phyloP scores from a whole-genome alignment of 108 stramenopile genomes.

The Skeletonema potamos region DNA sequence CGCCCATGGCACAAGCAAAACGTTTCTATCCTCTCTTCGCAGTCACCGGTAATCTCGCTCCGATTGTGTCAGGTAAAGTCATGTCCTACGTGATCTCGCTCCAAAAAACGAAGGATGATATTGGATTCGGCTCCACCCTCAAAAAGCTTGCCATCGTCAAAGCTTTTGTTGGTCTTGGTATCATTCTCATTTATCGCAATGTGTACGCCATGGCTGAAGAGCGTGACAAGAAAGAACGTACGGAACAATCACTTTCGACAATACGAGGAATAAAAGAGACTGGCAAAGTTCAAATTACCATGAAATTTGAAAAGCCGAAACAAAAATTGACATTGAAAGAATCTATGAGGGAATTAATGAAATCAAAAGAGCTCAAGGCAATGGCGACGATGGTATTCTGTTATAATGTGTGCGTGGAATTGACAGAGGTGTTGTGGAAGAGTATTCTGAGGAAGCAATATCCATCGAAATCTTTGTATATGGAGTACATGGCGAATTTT shows the following conservation, averaged over 20 bases:
- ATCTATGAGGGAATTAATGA: slow-evolving; percentile 29
- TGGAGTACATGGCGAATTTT: slow-evolving; percentile 52
- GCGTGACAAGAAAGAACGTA: slow-evolving; percentile 19
- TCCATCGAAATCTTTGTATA: slow-evolving; percentile 40
- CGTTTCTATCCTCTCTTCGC: slow-evolving; percentile 79
- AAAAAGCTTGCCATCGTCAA: slow-evolving; percentile 45
- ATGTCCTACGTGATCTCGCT: slow-evolving; percentile 47
- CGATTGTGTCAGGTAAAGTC: slow-evolving; percentile 47
- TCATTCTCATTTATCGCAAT: slow-evolving; percentile 32
- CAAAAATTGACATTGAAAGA: slow-evolving; percentile 38
- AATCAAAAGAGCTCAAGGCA: slow-evolving; percentile 45
- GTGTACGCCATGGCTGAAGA: slow-evolving; percentile 46
- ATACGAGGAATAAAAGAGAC: slow-evolving; percentile 33
- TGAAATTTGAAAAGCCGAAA: slow-evolving; percentile 41
- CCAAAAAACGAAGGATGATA: slow-evolving; percentile 41
- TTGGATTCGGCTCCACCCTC: slow-evolving; percentile 44
- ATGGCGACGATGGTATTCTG: slow-evolving; percentile 55
- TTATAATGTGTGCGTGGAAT: slow-evolving; percentile 52
- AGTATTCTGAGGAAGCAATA: slow-evolving; percentile 38
- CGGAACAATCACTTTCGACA: slow-evolving; percentile 31
- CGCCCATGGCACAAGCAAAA: slow-evolving; percentile 69
- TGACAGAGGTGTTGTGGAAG: slow-evolving; percentile 55
- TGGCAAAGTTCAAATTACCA: slow-evolving; percentile 35
- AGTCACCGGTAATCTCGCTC: slow-evolving; percentile 51
- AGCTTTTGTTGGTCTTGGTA: slow-evolving; percentile 25